Conservation (phyloP, 345 rosid species). For the Litchi chinensis region DNA sequence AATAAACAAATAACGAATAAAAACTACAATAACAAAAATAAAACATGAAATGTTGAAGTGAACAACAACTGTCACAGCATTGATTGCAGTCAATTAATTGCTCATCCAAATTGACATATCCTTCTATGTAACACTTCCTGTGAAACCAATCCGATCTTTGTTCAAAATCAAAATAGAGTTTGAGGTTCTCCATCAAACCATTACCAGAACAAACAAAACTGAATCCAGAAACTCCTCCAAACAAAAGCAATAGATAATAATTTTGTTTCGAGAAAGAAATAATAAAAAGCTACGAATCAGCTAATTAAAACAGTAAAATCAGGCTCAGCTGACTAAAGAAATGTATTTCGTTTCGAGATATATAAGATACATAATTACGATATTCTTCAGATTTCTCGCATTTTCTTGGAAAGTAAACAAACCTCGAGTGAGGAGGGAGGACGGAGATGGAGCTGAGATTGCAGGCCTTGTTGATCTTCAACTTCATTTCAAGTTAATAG, state of each 20-base stretch:
- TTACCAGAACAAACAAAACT: background rate
- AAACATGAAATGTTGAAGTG: background rate
- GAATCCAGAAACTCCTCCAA: background rate
- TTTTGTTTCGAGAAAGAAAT: background rate
- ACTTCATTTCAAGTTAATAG: slow-evolving; percentile 52
- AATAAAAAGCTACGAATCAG: background rate
- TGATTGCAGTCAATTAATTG: background rate
- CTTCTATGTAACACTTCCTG: background rate
- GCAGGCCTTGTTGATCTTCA: slow-evolving; percentile 90
- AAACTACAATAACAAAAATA: background rate
- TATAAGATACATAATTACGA: background rate
- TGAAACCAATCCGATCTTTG: slow-evolving; percentile 6
- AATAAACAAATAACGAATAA: background rate
- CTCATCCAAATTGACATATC: background rate
- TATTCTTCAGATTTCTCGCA: background rate
- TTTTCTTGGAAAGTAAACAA: slow-evolving; percentile 12
- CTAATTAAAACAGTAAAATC: background rate
- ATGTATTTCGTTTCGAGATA: background rate
- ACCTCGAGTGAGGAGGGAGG: slow-evolving; percentile 89
- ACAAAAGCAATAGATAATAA: background rate
- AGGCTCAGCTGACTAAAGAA: background rate
- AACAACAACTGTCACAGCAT: background rate
- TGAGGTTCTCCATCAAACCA: slow-evolving; percentile 10
- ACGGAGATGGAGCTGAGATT: slow-evolving; percentile 88
- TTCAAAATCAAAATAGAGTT: background rate